These are phyloP conservation scores for Wickerhamomyces ciferrii DNA, from an alignment of 805 yeast genomes.

Conservation along the genomic window DNA sequence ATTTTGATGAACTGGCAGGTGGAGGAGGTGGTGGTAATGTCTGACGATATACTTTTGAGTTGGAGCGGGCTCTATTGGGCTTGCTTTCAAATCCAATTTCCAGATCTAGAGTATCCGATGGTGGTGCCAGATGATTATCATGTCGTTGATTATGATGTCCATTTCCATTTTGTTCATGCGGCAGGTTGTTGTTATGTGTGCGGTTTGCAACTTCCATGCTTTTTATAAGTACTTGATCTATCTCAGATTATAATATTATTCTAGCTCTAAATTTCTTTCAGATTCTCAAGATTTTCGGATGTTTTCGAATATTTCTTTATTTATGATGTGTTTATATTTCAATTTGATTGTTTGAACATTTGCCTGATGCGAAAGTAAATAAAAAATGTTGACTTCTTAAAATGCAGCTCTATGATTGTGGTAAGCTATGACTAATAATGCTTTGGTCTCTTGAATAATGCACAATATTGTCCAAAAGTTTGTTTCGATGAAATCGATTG, in stretches of 20 bases:
- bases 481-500: not conserved
- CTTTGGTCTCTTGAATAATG: too few species aligned
- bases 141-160: not conserved
- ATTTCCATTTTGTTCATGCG: not conserved
- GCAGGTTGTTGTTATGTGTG: not conserved
- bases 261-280: too few species aligned
- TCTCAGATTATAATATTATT: too few species aligned
- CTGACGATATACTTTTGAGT: not conserved
- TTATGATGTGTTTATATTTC: not conserved
- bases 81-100: not conserved
- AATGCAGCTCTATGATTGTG: not conserved
- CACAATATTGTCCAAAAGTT: too few species aligned
- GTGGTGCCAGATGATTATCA: not conserved
- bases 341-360: not conserved
- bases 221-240: not conserved
- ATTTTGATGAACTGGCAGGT: not conserved
- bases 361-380: not conserved
- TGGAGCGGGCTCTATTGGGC: not conserved
- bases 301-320: too few species aligned
- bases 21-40: not conserved
- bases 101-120: not conserved
- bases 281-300: too few species aligned
- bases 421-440: not conserved
- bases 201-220: not conserved
- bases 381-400: too few species aligned